These are phyloP conservation scores for Luzula sylvatica DNA, from an alignment of 176 grass and related monocot species.

Conservation along the genomic window DNA sequence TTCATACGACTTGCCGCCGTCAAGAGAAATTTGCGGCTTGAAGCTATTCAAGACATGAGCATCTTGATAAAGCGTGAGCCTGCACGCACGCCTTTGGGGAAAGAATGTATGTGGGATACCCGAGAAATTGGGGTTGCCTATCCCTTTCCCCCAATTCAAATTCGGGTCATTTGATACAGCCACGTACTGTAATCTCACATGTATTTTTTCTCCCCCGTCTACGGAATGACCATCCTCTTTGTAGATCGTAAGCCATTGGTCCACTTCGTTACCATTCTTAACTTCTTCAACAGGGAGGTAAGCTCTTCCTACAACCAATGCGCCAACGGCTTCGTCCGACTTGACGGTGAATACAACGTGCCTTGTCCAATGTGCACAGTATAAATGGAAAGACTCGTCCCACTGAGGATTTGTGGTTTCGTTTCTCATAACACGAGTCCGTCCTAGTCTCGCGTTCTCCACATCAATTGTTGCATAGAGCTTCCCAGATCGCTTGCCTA, in stretches of 20 bases:
- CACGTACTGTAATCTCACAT: slow-evolving; percentile 41
- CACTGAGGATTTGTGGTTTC: slow-evolving; percentile 22
- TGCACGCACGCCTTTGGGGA: slow-evolving; percentile 35
- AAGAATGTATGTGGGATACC: slow-evolving; percentile 75
- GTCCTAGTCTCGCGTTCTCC: slow-evolving; percentile 66
- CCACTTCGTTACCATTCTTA: slow-evolving; percentile 2
- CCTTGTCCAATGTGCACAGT: slow-evolving; percentile 66
- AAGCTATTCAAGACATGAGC: slow-evolving; percentile 42
- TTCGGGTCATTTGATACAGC: slow-evolving; percentile 29
- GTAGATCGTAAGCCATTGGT: slow-evolving; percentile 46
- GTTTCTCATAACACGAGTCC: slow-evolving; percentile 28
- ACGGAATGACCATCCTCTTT: slow-evolving; percentile 28
- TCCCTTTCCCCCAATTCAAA: slow-evolving; percentile 36
- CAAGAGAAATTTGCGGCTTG: slow-evolving; percentile 21
- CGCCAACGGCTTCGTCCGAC: slow-evolving; percentile 39
- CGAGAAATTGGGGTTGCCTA: not conserved
- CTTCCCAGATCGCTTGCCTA: slow-evolving; percentile 10
- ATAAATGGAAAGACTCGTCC: slow-evolving; percentile 68
- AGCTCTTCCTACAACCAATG: slow-evolving; percentile 62
- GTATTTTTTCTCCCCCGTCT: slow-evolving; percentile 41
- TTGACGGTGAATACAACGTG: slow-evolving; percentile 80
- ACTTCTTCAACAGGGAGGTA: slow-evolving; percentile 34
- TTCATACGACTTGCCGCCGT: slow-evolving; percentile 21
- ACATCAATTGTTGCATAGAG: slow-evolving; percentile 85
- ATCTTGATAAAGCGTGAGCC: slow-evolving; percentile 65